These are phyloP conservation scores for Primulina eburnea DNA, from an alignment of 257 asterid species.

Conservation along the genomic window DNA sequence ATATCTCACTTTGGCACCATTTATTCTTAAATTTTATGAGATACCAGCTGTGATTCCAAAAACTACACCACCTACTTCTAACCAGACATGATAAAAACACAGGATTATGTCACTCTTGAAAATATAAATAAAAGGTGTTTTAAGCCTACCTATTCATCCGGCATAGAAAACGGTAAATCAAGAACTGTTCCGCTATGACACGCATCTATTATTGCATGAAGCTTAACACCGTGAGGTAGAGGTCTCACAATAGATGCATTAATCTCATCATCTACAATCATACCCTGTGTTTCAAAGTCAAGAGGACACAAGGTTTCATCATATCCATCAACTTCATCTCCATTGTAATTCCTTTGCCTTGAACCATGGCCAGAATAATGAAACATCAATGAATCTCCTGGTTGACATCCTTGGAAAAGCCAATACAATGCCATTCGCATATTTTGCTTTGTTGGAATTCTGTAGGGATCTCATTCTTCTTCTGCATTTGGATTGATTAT, in stretches of 20 bases:
- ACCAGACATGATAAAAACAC: constrained; percentile 4
- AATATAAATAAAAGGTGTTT: constrained; percentile 2
- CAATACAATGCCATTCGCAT: constrained; percentile 85
- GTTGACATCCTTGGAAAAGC: constrained; percentile 94
- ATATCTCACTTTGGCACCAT: constrained; percentile 6
- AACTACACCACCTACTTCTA: constrained; percentile 6
- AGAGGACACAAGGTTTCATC: constrained; percentile 96
- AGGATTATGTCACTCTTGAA: constrained; percentile 16
- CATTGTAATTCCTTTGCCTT: constrained; percentile 69
- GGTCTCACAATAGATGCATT: constrained; percentile 84
- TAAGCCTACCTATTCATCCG: constrained; percentile 71
- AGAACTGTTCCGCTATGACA: constrained; percentile 94
- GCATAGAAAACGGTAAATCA: constrained; percentile 78
- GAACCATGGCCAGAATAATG: constrained; percentile 98
- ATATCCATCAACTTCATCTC: constrained; percentile 94
- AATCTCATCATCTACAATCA: constrained; percentile 94
- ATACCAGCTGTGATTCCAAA: constrained; percentile 17
- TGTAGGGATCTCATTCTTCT: constrained; percentile 85
- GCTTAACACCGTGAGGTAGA: constrained; percentile 85
- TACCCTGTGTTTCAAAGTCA: constrained; percentile 92
- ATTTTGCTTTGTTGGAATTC: constrained; percentile 74
- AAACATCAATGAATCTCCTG: constrained; percentile 87
- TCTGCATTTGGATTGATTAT: constrained; percentile 47
- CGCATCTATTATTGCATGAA: constrained; percentile 87
- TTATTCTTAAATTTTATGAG: constrained; percentile 1